These are phyloP conservation scores for Penicillium sp. DNA, from an alignment of 2,329 filamentous ascomycete genomes.

Conservation along the genomic window DNA sequence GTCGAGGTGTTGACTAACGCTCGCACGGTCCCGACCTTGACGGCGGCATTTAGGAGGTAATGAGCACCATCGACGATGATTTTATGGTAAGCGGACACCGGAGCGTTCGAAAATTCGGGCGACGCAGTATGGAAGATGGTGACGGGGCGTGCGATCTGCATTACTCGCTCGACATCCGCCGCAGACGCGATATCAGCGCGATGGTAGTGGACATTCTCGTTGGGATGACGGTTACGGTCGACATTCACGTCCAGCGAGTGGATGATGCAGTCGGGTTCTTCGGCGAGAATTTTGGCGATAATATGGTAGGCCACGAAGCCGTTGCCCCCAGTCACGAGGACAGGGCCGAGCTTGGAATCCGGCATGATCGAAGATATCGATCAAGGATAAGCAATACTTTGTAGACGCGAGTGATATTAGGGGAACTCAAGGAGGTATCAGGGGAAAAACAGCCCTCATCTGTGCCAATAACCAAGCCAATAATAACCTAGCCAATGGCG, in stretches of 20 bases:
- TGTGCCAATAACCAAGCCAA: too few relatives aligned
- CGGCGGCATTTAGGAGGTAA: constrained; percentile 63
- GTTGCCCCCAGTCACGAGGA: constrained; percentile 13
- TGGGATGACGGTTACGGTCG: constrained; percentile 7
- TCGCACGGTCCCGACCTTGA: constrained; percentile 59
- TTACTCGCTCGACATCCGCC: constrained; percentile 7
- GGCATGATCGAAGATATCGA: too few relatives aligned
- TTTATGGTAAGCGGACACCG: constrained; percentile 64
- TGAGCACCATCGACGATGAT: constrained; percentile 86
- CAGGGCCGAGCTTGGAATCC: background rate
- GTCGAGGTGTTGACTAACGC: constrained; percentile 88
- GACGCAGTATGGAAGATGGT: constrained; percentile 72
- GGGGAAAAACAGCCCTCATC: too few relatives aligned
- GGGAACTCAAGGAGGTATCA: too few relatives aligned
- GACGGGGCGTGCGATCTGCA: constrained; percentile 5
- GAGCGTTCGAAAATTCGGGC: constrained; percentile 53
- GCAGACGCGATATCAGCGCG: constrained; percentile 1
- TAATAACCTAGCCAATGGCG: too few relatives aligned
- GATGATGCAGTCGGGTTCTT: constrained; percentile 10
- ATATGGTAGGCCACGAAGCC: constrained; percentile 14
- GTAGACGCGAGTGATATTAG: background rate
- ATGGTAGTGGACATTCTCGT: constrained; percentile 11
- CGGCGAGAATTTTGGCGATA: constrained; percentile 9
- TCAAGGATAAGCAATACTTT: too few relatives aligned
- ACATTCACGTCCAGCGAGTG: constrained; percentile 9